phyloP scores from a whole-genome alignment of 2,329 filamentous ascomycete genomes.

The Fusarium sp. region DNA sequence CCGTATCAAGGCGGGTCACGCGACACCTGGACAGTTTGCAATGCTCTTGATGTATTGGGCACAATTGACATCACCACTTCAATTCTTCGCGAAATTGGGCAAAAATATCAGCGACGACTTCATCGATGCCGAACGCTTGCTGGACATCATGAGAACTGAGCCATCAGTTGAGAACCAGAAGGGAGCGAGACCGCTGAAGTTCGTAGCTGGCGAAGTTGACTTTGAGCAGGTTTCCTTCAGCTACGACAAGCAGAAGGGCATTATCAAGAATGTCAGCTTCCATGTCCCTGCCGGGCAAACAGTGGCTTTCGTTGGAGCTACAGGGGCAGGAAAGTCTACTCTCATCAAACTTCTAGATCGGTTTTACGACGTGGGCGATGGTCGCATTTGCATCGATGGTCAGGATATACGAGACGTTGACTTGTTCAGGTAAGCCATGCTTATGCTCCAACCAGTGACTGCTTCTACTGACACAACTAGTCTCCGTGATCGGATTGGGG shows the following conservation, averaged over 20 bases:
- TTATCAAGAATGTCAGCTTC: slow-evolving; percentile 66
- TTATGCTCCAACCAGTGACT: neutral
- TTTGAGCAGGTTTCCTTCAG: slow-evolving; percentile 68
- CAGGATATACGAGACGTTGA: slow-evolving; percentile 67
- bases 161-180: slow-evolving; percentile 65
- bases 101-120: slow-evolving; percentile 67
- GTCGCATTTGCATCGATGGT: slow-evolving; percentile 65
- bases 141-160: slow-evolving; percentile 68
- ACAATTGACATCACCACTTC: slow-evolving; percentile 76
- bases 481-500: slow-evolving; percentile 64
- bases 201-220: slow-evolving; percentile 63
- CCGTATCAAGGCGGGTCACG: slow-evolving; percentile 71
- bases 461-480: slow-evolving; percentile 48
- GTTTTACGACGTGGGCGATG: slow-evolving; percentile 67
- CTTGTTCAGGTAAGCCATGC: slow-evolving; percentile 54
- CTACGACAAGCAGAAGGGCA: slow-evolving; percentile 69
- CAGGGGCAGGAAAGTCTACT: slow-evolving; percentile 69
- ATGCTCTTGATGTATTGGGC: slow-evolving; percentile 80
- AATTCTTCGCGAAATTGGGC: slow-evolving; percentile 72
- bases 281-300: slow-evolving; percentile 63
- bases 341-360: slow-evolving; percentile 68
- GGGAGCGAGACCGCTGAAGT: slow-evolving; percentile 60
- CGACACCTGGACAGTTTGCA: slow-evolving; percentile 75
- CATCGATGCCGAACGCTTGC: slow-evolving; percentile 67
- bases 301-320: slow-evolving; percentile 69